These are phyloP conservation scores for Coemansia sp. DNA, from an alignment of 192 early-diverging fungal species.

Conservation along the genomic window DNA sequence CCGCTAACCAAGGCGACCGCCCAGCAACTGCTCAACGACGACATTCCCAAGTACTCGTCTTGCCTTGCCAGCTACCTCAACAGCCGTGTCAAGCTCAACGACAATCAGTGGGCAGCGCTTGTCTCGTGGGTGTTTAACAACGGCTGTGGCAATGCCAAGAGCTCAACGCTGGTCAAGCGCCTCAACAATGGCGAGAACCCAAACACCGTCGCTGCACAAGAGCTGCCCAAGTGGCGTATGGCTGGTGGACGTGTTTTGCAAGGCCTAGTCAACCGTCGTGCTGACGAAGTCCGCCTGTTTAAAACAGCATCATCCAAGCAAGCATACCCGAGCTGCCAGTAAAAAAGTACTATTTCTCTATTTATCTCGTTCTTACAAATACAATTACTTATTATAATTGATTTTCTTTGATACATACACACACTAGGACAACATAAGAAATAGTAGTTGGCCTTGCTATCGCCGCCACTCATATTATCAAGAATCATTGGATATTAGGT, in stretches of 20 bases:
- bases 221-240: slow-evolving; percentile 45
- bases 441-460: too few relatives aligned
- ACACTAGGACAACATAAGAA: too few relatives aligned
- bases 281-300: slow-evolving; percentile 40
- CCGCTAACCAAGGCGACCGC: slow-evolving; percentile 38
- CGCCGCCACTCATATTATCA: too few relatives aligned
- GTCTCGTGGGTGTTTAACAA: slow-evolving; percentile 48
- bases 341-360: not conserved
- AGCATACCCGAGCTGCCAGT: slow-evolving; percentile 26
- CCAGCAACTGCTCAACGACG: slow-evolving; percentile 32
- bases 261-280: slow-evolving; percentile 41
- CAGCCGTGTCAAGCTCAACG: slow-evolving; percentile 32
- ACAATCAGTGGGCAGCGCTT: slow-evolving; percentile 47
- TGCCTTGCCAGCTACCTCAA: slow-evolving; percentile 37
- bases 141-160: slow-evolving; percentile 36
- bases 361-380: too few relatives aligned
- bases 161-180: slow-evolving; percentile 38
- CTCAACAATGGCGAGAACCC: slow-evolving; percentile 40
- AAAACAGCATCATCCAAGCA: slow-evolving; percentile 27
- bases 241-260: slow-evolving; percentile 40
- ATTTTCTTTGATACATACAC: too few relatives aligned
- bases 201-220: slow-evolving; percentile 34
- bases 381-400: too few relatives aligned
- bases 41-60: slow-evolving; percentile 28
- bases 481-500: too few relatives aligned